A percentile compares a stretch with the other conserved stretches of the same genome.
These are phyloP conservation scores for Podospora bellae-mahoneyi DNA, from an alignment of 495 filamentous ascomycete genomes.

Conservation along the genomic window DNA sequence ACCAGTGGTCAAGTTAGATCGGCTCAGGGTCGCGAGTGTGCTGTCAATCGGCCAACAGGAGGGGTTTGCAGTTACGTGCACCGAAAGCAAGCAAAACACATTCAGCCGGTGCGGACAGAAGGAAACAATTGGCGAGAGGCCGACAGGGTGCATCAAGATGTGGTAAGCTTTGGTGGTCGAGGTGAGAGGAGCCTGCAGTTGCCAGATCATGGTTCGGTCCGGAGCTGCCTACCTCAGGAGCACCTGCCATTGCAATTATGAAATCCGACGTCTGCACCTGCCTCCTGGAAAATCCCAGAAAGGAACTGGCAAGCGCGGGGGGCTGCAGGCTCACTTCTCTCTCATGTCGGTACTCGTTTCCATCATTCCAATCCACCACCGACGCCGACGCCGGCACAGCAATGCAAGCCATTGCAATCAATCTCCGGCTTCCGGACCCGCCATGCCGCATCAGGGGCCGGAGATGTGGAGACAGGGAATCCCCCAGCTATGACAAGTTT, in stretches of 20 bases:
- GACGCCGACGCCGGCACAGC: not conserved
- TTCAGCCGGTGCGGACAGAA: slow-evolving; percentile 3
- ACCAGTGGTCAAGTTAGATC: slow-evolving; percentile 7
- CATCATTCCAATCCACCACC: not conserved
- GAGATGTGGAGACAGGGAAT: not conserved
- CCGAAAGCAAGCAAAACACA: not conserved
- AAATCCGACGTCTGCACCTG: not conserved
- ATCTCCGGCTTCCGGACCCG: not conserved
- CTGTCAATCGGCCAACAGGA: not conserved
- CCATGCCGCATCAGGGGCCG: not conserved
- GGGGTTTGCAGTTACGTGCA: slow-evolving; percentile 11
- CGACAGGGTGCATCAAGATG: not conserved
- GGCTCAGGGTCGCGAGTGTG: slow-evolving; percentile 13
- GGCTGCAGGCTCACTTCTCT: not conserved
- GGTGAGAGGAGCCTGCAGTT: not conserved
- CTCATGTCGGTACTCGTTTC: not conserved
- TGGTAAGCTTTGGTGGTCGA: not conserved
- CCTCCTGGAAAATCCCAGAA: not conserved
- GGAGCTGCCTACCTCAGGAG: not conserved
- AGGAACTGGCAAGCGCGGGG: not conserved
- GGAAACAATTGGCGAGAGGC: slow-evolving; percentile 5
- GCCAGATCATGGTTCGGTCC: not conserved
- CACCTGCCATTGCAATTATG: not conserved
- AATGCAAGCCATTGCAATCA: not conserved
- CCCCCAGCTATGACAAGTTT: not conserved